These are phyloP conservation scores for Miscanthus lutarioriparius DNA, from an alignment of 176 grass and related monocot genomes.

Conservation along the genomic window DNA sequence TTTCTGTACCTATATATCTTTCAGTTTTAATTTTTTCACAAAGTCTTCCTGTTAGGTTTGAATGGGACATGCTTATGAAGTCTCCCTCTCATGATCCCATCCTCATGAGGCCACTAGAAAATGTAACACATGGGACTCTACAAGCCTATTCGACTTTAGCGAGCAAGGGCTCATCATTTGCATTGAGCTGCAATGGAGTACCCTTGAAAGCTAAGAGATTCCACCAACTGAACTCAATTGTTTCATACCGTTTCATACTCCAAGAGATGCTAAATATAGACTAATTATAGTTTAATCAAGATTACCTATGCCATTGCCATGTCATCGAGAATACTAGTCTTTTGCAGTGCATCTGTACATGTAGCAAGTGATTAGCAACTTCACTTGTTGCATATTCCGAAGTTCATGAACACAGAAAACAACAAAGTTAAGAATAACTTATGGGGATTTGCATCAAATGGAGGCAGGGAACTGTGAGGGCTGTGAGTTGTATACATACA, in stretches of 20 bases:
- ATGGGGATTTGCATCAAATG: constrained; percentile 23
- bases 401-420: constrained; percentile 35
- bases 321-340: constrained; percentile 11
- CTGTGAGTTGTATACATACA: constrained; percentile 4
- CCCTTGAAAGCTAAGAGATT: constrained; percentile 8
- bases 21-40: background rate
- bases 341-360: constrained; percentile 14
- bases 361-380: background rate
- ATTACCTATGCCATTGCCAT: background rate
- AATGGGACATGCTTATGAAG: background rate
- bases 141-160: constrained; percentile 13
- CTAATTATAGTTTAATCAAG: constrained; percentile 14
- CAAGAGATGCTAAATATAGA: constrained; percentile 49
- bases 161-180: constrained; percentile 26
- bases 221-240: background rate
- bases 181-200: constrained; percentile 37
- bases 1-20: background rate
- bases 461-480: background rate
- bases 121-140: background rate
- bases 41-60: background rate
- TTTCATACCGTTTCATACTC: constrained; percentile 6
- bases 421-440: constrained; percentile 1
- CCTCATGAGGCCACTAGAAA: background rate
- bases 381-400: background rate
- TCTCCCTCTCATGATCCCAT: background rate